Base-by-base conservation (phyloP, 2,329 filamentous ascomycete genomes). In the Tolypocladium endophyticum region DNA sequence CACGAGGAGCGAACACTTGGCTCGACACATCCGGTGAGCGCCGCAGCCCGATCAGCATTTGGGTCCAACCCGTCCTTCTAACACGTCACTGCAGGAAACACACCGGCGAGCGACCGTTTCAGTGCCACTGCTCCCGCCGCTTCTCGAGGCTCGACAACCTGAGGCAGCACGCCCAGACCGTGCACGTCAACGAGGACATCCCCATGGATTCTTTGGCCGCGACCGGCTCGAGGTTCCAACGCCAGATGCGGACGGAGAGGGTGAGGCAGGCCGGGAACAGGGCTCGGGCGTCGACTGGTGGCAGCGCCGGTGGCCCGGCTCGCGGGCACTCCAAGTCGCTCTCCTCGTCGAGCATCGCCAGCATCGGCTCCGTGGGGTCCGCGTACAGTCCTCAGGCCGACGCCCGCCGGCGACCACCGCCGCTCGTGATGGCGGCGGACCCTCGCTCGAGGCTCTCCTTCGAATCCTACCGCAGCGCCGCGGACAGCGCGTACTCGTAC, bases 131-230 rank as follows among this genome's bases (percentile, higher is more conserved):
- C 74, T 90, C 88, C 2, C 85, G 94, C 57, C 85, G 92, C 59
- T 99, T 99, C 72, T 97, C 94, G 12, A 85, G 93, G 56, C 82
- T 97, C 54, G 93, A 99, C 73, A 99, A 99, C 70, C 78, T 99
- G 57, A 86, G 94, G 61, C 94, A 99, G 71, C 94, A 99, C 79
- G 94, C 94, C 53, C 92, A 97, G 73, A 97, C 94, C 0, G 94
- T 99, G 1, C 94, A 99, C 72, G 89, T 96, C 60, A 97, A 97
- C 72, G 94, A 97, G 72, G 92, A 97, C 60, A 99, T 99, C 39
- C 94, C 94, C 4, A 86, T 87, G 47, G 92, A 97, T 72, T 97
- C 94, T 1, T 82, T 97, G 25, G 94, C 94, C 20, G 94, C 93
- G 4, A 94, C 90, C 1, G 92, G 92, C 30, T 96, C 92, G 11